Conservation (phyloP, 2,329 filamentous ascomycete genomes). For the Stemphylium lycopersici region DNA sequence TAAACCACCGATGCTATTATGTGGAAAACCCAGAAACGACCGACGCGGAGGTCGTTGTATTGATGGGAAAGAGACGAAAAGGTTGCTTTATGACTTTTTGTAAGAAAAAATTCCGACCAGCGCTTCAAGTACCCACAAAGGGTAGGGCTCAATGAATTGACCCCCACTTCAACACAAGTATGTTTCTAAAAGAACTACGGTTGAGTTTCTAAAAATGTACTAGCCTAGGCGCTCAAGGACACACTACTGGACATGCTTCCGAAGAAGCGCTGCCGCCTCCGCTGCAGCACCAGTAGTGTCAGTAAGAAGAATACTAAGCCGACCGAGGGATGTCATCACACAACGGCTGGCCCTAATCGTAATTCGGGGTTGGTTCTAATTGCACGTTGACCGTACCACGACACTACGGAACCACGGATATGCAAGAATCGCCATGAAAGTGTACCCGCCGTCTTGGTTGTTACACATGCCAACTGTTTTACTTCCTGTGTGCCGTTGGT, state of each 20-base stretch:
- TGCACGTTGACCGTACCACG: neutral
- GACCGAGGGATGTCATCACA: neutral
- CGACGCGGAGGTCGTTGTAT: neutral
- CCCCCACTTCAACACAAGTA: neutral
- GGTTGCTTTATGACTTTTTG: neutral
- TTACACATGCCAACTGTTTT: neutral
- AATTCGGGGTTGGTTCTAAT: neutral
- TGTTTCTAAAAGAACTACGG: neutral
- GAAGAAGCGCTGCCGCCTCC: neutral
- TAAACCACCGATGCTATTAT: conserved; percentile 32
- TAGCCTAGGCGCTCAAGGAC: neutral
- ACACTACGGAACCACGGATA: neutral
- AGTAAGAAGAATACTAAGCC: neutral
- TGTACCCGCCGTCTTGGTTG: neutral
- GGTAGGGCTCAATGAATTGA: neutral
- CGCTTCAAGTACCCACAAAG: neutral
- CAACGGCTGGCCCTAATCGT: neutral
- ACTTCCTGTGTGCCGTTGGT: neutral
- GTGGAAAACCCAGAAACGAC: neutral
- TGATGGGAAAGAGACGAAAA: neutral
- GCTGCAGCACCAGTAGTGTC: neutral
- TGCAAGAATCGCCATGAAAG: neutral
- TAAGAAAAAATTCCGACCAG: too few species aligned
- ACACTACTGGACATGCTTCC: neutral
- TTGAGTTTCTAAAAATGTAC: neutral